Percentiles rank a stretch among this genome's conserved stretches.
Evolutionary conservation across 2,329 filamentous ascomycete genomes (phyloP).

Genomic region (Apiospora arundinis): DNA sequence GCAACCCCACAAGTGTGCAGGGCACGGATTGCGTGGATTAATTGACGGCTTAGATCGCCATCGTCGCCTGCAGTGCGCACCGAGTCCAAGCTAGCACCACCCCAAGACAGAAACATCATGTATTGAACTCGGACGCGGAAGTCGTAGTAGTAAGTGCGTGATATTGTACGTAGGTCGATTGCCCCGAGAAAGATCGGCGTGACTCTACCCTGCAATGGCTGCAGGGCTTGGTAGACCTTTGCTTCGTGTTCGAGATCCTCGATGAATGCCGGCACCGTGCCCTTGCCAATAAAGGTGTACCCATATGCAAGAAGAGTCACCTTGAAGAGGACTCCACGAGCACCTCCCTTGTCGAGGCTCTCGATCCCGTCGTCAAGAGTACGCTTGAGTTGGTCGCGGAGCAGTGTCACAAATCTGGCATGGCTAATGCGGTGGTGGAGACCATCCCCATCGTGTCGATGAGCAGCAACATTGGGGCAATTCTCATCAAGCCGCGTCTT

Average conservation of each 20-base stretch:
- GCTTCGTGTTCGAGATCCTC: constrained; percentile 44
- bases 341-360: constrained; percentile 37
- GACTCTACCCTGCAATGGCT: too few species aligned
- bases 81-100: too few species aligned
- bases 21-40: too few species aligned
- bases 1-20: too few species aligned
- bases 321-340: constrained; percentile 48
- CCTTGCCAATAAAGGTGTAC: constrained; percentile 51
- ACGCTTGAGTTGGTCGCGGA: constrained; percentile 39
- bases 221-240: background rate
- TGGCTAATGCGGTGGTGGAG: constrained; percentile 39
- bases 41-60: too few species aligned
- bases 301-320: constrained; percentile 49
- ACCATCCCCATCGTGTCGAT: constrained; percentile 32
- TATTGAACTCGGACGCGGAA: too few species aligned
- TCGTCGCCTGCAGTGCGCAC: too few species aligned
- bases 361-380: constrained; percentile 41
- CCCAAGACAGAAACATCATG: too few species aligned
- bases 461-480: constrained; percentile 42
- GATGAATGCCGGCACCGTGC: constrained; percentile 42
- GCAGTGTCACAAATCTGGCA: constrained; percentile 39
- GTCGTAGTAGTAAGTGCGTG: too few species aligned
- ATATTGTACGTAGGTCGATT: too few species aligned
- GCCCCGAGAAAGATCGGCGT: too few species aligned
- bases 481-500: too few species aligned